Conservation (phyloP, 495 filamentous ascomycete genomes). For the Tuber magnatum region DNA sequence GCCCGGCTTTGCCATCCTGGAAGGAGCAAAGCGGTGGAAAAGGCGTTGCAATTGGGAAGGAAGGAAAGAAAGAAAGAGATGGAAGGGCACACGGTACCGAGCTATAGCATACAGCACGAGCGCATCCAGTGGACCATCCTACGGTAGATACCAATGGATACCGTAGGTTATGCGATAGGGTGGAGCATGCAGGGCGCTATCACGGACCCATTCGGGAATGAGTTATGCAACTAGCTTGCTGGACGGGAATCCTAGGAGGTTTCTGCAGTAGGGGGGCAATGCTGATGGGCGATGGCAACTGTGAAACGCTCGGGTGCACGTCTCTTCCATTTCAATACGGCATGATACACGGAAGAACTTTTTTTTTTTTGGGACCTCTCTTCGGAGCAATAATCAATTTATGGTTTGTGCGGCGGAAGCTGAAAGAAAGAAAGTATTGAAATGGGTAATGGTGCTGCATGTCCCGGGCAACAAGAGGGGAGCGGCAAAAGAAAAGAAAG, state of each 20-base stretch:
- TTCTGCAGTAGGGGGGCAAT: neutral
- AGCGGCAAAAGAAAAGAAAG: neutral
- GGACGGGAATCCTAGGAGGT: neutral
- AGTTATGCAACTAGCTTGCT: neutral
- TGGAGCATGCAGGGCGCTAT: neutral
- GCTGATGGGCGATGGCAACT: neutral
- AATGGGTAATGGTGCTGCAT: neutral
- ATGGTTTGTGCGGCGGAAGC: neutral
- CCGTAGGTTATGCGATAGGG: neutral
- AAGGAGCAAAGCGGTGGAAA: neutral
- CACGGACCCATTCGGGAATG: neutral
- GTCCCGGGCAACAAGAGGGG: neutral
- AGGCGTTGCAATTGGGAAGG: neutral
- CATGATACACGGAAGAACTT: neutral
- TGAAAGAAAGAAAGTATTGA: neutral
- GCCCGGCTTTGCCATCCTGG: neutral
- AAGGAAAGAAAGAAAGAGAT: neutral
- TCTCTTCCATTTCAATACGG: neutral
- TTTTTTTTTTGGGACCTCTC: neutral
- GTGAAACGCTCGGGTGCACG: neutral
- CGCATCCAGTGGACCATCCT: neutral
- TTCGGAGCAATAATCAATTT: neutral
- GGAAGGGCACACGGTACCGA: neutral
- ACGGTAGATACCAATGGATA: neutral
- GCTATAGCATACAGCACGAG: too few species aligned